phyloP scores from a whole-genome alignment of 306 rosid species.

The Macrotyloma uniflorum region DNA sequence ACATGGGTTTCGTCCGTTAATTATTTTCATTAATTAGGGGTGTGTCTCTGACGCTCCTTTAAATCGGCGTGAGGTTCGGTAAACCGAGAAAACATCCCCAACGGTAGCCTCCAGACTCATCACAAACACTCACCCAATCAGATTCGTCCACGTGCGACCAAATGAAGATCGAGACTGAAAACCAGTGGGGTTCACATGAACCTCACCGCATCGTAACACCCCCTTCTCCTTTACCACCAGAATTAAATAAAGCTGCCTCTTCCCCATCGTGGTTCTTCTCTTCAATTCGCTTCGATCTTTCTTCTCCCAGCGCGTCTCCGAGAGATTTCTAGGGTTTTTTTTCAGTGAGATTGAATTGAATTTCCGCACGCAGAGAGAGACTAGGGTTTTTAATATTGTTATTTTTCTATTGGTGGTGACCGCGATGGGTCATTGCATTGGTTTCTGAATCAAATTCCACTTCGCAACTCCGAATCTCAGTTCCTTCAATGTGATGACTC shows the following conservation, averaged over 20 bases:
- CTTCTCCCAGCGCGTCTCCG: constrained; percentile 41
- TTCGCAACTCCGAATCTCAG: constrained; percentile 37
- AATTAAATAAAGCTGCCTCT: constrained; percentile 51
- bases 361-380: background rate
- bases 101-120: background rate
- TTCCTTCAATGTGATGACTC: constrained; percentile 67
- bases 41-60: constrained; percentile 42
- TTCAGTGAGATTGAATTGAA: constrained; percentile 33
- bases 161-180: background rate
- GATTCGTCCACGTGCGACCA: background rate
- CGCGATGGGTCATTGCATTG: constrained; percentile 43
- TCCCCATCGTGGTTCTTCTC: constrained; percentile 34
- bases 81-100: background rate
- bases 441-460: constrained; percentile 43
- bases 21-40: constrained; percentile 27
- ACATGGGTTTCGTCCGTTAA: constrained; percentile 39
- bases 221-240: constrained; percentile 19
- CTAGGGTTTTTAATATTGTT: constrained; percentile 31
- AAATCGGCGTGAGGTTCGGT: constrained; percentile 45
- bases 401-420: constrained; percentile 27
- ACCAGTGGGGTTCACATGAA: constrained; percentile 18
- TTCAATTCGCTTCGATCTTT: constrained; percentile 36
- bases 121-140: background rate
- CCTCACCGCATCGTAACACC: constrained; percentile 1
- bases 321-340: constrained; percentile 64